Base-by-base conservation (phyloP, 2,329 filamentous ascomycete species). In the Pseudogymnoascus sp. region DNA sequence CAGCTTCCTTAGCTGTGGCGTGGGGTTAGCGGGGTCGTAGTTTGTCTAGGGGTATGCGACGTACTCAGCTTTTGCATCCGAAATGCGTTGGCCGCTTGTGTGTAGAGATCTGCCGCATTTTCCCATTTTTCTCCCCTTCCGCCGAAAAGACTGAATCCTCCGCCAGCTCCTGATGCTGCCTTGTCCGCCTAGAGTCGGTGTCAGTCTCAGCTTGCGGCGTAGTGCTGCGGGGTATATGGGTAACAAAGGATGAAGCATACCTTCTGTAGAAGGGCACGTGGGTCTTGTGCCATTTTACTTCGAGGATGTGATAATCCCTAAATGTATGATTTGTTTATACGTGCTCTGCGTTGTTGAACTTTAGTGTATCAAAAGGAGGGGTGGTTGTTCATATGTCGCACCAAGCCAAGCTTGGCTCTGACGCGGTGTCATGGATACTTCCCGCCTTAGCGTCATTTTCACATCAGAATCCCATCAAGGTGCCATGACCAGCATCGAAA, bases 121-220 rank as follows among this genome's bases (percentile, higher is more conserved):
- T 96, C 90, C 73, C 90, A 93, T 77, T 97, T 97, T 67, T 96
- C 92, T 71, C 90, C 84, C 64, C 87, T 84, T 53, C 90, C 90
- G 47, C 92, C 90, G 71, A 99, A 97, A 77, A 96, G 87, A 75
- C 87, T 90, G 78, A 96, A 97, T 71, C 93, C 93, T 28, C 89
- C 81, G 19, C 85, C 81, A 42, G 93, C 93, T 69, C 88, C 81
- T 70, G 87, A 78, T 26, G 90, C 83, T 62, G 87, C 83, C 80
- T 95, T 96, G 73, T 97, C 91, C 79, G 95, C 95, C 93, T 97
- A 74, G 69, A 63, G 63, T 65, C 31, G 33, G 60, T 60, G 61
- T 65, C 65, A 63, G 64, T 69, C 31, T 71, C 57, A 62, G 63
- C 66, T 67, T 67, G 67, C 68, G 65, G 57, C 50, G 65, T 40